Base-by-base conservation (phyloP, 2,329 filamentous ascomycete species). In the Aureobasidium pullulans region DNA sequence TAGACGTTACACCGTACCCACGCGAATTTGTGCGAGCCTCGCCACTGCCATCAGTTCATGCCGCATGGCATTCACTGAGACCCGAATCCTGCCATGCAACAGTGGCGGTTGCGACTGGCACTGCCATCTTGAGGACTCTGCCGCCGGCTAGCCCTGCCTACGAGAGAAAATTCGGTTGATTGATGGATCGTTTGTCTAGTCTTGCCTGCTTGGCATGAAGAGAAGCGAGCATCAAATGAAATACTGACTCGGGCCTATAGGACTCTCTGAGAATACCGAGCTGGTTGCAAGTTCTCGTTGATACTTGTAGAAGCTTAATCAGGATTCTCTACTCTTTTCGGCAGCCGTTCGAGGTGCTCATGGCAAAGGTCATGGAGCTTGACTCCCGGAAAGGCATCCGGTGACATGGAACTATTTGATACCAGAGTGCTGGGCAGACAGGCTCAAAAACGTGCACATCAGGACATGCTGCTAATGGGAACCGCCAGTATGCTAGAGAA, bases 401-500 rank as follows among this genome's bases (percentile, higher is more conserved):
- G 15, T 4, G 4, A 39, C 28, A 28, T n/a, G 23, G n/a, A 36
- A 2, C 34, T 34, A 19, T 11, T 29, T 19, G 19, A 36, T 29
- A 10, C 2, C 23, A 8, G 11, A 11, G 15, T 42, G 36, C 6
- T 36, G 23, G 48, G 28, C 36, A 49, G 15, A 37, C n/a, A 13
- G 9, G n/a, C 9, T 11, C 32, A 1, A 7, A 13, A 52, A 40
- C 32, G 19, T 52, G 48, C 48, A 15, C 3, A 29, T 8, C 19
- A 15, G 39, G 11, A 10, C 8, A 28, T 29, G 23, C 7, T 32
- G 15, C 44, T 16, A 29, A 31, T 47, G 7, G 15, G 28, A 6
- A 28, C n/a, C 15, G n/a, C 34, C 49, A 53, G 49, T 42, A 53
- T 40, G 37, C 49, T 53, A 53, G 37, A 53, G 49, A 16, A 40